These are phyloP conservation scores for Litsea cubeba DNA, from an alignment of 164 flowering plant genomes.

Conservation along the genomic window DNA sequence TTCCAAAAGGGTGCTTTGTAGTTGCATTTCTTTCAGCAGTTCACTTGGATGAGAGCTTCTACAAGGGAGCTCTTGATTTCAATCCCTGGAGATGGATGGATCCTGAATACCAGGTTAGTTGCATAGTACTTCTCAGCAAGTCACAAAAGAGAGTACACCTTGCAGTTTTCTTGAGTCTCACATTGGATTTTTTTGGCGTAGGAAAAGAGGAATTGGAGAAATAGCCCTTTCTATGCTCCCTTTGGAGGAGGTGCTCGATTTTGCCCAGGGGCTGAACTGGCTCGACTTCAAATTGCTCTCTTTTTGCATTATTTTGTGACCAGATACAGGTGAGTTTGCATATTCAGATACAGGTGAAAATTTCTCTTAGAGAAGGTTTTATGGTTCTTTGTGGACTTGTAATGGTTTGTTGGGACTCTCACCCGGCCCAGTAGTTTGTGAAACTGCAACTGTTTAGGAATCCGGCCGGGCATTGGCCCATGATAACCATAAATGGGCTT, in stretches of 20 bases:
- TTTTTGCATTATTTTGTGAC: conserved; percentile 70
- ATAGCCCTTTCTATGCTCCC: conserved; percentile 54
- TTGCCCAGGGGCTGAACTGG: conserved; percentile 88
- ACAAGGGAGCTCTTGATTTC: conserved; percentile 47
- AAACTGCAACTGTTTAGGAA: too few relatives aligned
- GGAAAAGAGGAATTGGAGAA: conserved; percentile 85
- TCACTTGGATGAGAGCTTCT: conserved; percentile 59
- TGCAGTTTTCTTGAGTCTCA: too few relatives aligned
- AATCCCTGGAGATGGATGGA: conserved; percentile 95
- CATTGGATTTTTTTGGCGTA: conserved; percentile 11
- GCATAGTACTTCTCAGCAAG: too few relatives aligned
- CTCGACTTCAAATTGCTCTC: conserved; percentile 77
- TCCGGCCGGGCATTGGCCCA: too few relatives aligned
- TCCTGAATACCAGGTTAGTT: conserved; percentile 59
- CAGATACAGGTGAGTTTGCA: too few relatives aligned
- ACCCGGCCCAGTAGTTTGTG: too few relatives aligned
- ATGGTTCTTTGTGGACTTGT: too few relatives aligned
- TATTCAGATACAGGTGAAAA: neutral
- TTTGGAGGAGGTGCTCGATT: conserved; percentile 87
- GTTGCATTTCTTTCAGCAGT: conserved; percentile 93
- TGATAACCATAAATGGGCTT: too few relatives aligned
- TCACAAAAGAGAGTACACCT: too few relatives aligned
- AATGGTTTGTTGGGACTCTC: too few relatives aligned
- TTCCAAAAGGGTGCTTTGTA: conserved; percentile 87
- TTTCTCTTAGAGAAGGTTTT: too few relatives aligned